A percentile compares a stretch with the other conserved stretches of the same genome.
Conservation (phyloP, 208 protist species). For the Trypanosoma rangeli region DNA sequence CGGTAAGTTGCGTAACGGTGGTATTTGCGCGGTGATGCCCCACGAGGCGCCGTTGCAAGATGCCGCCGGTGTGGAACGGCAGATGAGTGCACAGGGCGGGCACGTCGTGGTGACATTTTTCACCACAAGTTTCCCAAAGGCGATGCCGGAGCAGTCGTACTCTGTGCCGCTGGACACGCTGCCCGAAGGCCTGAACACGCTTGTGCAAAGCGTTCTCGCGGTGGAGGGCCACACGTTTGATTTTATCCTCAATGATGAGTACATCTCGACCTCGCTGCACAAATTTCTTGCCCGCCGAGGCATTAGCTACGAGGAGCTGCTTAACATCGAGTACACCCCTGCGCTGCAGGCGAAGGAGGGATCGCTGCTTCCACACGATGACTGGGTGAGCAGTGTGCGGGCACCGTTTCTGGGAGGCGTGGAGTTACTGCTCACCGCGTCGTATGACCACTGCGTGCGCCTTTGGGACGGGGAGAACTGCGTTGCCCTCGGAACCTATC, state of each 20-base stretch:
- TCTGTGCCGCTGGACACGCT: constrained; percentile 63
- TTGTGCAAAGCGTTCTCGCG: constrained; percentile 70
- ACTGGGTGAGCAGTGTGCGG: constrained; percentile 84
- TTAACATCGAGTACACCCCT: constrained; percentile 87
- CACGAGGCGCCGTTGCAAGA: not conserved
- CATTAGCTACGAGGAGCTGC: constrained; percentile 76
- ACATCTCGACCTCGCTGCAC: constrained; percentile 69
- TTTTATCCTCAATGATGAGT: constrained; percentile 81
- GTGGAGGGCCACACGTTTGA: constrained; percentile 59
- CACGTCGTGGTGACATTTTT: constrained; percentile 79
- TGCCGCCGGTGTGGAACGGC: not conserved
- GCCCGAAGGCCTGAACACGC: constrained; percentile 61
- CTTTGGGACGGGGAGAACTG: constrained; percentile 76
- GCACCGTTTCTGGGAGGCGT: constrained; percentile 54
- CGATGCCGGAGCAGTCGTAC: constrained; percentile 81
- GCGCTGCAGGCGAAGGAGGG: constrained; percentile 77
- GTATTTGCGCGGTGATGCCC: not conserved
- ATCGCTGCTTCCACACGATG: constrained; percentile 80
- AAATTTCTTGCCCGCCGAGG: constrained; percentile 69
- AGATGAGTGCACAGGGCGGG: constrained; percentile 30
- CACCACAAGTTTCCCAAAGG: constrained; percentile 60
- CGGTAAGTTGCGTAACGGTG: no score
- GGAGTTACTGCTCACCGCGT: constrained; percentile 65
- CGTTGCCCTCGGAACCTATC: constrained; percentile 70
- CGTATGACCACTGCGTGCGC: constrained; percentile 83